Evolutionary conservation across 2,329 filamentous ascomycete species (phyloP).

Genomic region (Fusarium praegraminearum): DNA sequence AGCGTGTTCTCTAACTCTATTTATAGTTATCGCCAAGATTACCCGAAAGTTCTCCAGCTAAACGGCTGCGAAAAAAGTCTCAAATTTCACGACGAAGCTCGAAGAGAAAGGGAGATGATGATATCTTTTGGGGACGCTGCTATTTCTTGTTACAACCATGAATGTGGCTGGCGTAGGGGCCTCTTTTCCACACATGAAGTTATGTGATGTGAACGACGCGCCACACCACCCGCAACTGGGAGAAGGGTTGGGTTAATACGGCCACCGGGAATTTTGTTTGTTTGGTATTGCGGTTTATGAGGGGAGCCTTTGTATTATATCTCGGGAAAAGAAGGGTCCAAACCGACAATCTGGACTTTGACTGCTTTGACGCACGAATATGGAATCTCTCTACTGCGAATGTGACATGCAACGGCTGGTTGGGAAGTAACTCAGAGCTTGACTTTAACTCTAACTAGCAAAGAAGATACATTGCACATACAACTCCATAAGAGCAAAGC

Average conservation of each 20-base stretch:
- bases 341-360: slow-evolving; percentile 44
- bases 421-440: neutral
- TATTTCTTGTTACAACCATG: slow-evolving; percentile 32
- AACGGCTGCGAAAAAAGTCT: slow-evolving; percentile 34
- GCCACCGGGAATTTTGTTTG: slow-evolving; percentile 47
- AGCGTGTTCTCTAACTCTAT: slow-evolving; percentile 38
- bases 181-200: slow-evolving; percentile 29
- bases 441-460: neutral
- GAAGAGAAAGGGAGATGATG: slow-evolving; percentile 13
- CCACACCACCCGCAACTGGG: slow-evolving; percentile 41
- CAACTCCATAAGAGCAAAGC: neutral
- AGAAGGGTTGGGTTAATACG: slow-evolving; percentile 41
- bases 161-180: slow-evolving; percentile 40
- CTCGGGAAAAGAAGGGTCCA: slow-evolving; percentile 45
- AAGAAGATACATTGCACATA: neutral
- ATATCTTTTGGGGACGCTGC: slow-evolving; percentile 20
- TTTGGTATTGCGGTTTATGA: slow-evolving; percentile 46
- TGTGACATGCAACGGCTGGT: slow-evolving; percentile 1
- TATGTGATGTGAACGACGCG: slow-evolving; percentile 34
- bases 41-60: slow-evolving; percentile 86
- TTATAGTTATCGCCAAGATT: slow-evolving; percentile 90
- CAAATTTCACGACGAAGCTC: slow-evolving; percentile 16
- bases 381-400: neutral
- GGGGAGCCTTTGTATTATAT: slow-evolving; percentile 51
- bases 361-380: slow-evolving; percentile 37